A percentile compares a stretch with the other conserved stretches of the same genome.
Conservation (phyloP, 1,284 basidiomycete genomes). For the Leccinum griseonigrum region DNA sequence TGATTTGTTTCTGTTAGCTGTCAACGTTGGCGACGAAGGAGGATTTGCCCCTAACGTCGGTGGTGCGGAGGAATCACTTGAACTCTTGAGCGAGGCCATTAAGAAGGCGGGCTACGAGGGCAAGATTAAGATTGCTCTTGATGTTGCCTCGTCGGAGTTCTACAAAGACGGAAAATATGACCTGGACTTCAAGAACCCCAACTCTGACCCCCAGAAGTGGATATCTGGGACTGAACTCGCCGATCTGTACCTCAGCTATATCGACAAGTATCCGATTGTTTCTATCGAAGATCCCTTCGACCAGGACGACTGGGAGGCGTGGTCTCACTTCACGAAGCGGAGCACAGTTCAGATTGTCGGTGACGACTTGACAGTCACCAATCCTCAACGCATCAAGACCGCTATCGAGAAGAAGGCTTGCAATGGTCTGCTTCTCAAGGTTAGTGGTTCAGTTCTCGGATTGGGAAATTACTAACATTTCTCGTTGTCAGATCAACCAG, state of each 20-base stretch:
- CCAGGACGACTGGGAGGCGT: slow-evolving; percentile 99
- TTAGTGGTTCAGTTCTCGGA: slow-evolving; percentile 27
- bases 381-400: slow-evolving; percentile 97
- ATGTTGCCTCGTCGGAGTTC: slow-evolving; percentile 99
- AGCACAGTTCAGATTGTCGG: slow-evolving; percentile 90
- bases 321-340: slow-evolving; percentile 86
- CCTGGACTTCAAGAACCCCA: slow-evolving; percentile 99
- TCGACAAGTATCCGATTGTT: slow-evolving; percentile 93
- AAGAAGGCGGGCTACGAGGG: slow-evolving; percentile 97
- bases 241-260: slow-evolving; percentile 85
- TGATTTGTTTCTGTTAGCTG: slow-evolving; percentile 53
- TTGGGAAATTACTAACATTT: background rate
- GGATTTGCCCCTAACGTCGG: slow-evolving; percentile 99
- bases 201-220: slow-evolving; percentile 97
- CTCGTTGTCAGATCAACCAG: slow-evolving; percentile 75
- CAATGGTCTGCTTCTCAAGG: slow-evolving; percentile 98
- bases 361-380: slow-evolving; percentile 98
- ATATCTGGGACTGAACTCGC: slow-evolving; percentile 92
- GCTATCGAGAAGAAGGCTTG: slow-evolving; percentile 99
- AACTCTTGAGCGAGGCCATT: slow-evolving; percentile 95
- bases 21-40: slow-evolving; percentile 99
- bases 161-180: slow-evolving; percentile 99
- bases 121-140: slow-evolving; percentile 98
- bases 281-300: slow-evolving; percentile 99
- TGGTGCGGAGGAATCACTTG: slow-evolving; percentile 96